A percentile compares a stretch with the other conserved stretches of the same genome.
These are phyloP conservation scores for Fonsecaea multimorphosa DNA, from an alignment of 2,329 filamentous ascomycete species.

Conservation along the genomic window DNA sequence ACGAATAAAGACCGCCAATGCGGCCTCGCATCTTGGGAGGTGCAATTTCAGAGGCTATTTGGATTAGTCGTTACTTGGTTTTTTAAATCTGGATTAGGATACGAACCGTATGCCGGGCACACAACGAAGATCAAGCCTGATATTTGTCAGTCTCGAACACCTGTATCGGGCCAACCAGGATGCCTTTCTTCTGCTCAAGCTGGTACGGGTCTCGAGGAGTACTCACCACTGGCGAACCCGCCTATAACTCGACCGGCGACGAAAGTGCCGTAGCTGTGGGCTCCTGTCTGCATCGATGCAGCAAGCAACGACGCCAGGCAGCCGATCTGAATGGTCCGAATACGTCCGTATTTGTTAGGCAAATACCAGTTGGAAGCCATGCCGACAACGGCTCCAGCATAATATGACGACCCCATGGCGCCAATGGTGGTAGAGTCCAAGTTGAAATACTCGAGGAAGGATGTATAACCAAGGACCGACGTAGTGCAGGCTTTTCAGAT, in stretches of 20 bases:
- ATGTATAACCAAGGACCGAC: conserved; percentile 10
- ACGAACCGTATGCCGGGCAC: conserved; percentile 10
- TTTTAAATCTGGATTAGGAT: no score
- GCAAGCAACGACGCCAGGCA: conserved; percentile 6
- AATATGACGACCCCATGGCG: conserved; percentile 13
- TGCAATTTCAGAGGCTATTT: conserved; percentile 10
- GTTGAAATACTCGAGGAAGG: conserved; percentile 14
- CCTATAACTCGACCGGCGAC: conserved; percentile 12
- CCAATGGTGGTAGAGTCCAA: conserved; percentile 15
- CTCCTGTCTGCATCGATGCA: conserved; percentile 13
- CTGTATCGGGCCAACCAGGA: no score
- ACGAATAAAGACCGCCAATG: conserved; percentile 17
- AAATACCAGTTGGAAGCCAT: conserved; percentile 18
- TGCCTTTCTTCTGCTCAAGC: no score
- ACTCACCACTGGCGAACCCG: conserved; percentile 1
- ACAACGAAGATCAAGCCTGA: conserved; percentile 15
- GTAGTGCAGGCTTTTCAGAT: conserved; percentile 2
- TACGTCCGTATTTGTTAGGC: conserved; percentile 19
- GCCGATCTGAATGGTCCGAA: conserved; percentile 14
- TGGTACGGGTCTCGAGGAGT: no score
- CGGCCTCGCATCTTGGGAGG: conserved; percentile 13
- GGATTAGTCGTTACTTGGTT: no score
- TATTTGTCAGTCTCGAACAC: no score
- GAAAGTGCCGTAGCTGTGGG: conserved; percentile 1
- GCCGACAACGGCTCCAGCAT: conserved; percentile 14